These are phyloP conservation scores for Euphorbia corollata DNA, from an alignment of 441 rosid species.

Conservation along the genomic window DNA sequence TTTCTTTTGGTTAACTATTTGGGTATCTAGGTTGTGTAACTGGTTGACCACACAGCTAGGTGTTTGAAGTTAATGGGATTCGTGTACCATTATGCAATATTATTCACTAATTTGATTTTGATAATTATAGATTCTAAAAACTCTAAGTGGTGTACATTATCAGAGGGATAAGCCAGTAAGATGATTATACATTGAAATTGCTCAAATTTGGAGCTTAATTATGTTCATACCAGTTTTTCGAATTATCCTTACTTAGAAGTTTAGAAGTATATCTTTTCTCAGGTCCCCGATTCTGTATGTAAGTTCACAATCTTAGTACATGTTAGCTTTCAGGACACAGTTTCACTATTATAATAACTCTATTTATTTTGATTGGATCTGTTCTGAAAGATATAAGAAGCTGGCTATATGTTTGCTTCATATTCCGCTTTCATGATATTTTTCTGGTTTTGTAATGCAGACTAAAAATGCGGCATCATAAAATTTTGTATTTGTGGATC, in stretches of 20 bases:
- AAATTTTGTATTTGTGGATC: background rate
- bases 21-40: background rate
- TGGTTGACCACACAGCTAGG: background rate
- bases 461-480: background rate
- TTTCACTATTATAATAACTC: background rate
- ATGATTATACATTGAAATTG: background rate
- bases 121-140: slow-evolving; percentile 2
- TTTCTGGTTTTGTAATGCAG: background rate
- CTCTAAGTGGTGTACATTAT: background rate
- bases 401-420: background rate
- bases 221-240: background rate
- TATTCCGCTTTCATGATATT: background rate
- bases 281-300: background rate
- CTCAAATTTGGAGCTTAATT: slow-evolving; percentile 1
- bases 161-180: background rate
- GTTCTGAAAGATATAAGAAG: slow-evolving; percentile 2
- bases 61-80: background rate
- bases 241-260: background rate
- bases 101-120: background rate
- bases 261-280: background rate
- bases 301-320: background rate
- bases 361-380: background rate
- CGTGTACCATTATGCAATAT: background rate
- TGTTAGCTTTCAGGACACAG: background rate
- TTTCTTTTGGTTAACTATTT: background rate